These are phyloP conservation scores for Aspergillus tanneri DNA, from an alignment of 2,329 filamentous ascomycete genomes.

Conservation along the genomic window DNA sequence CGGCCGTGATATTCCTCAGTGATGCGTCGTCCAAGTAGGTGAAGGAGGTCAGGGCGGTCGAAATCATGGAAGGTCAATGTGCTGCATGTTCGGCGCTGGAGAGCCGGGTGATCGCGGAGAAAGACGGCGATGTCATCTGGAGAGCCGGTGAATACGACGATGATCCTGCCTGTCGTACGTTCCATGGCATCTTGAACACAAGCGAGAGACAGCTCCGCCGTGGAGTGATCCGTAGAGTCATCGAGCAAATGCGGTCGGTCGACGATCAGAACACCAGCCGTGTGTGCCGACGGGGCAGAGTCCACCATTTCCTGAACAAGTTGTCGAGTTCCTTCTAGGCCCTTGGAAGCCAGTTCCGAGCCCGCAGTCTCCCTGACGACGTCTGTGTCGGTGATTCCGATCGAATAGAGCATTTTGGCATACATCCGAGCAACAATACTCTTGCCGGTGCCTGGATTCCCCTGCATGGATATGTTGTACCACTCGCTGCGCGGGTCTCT, in stretches of 20 bases:
- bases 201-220: conserved; percentile 12
- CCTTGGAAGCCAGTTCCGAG: conserved; percentile 14
- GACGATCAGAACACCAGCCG: conserved; percentile 17
- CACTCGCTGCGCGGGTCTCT: conserved; percentile 21
- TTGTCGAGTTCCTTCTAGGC: conserved; percentile 9
- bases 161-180: conserved; percentile 12
- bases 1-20: conserved; percentile 15
- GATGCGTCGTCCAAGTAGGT: conserved; percentile 15
- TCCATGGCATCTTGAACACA: conserved; percentile 18
- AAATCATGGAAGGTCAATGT: conserved; percentile 20
- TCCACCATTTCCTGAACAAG: conserved; percentile 14
- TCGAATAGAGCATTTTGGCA: conserved; percentile 21
- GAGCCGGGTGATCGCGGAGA: conserved; percentile 13
- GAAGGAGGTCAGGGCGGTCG: conserved; percentile 14
- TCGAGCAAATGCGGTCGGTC: conserved; percentile 14
- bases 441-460: conserved; percentile 23
- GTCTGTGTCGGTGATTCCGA: conserved; percentile 17
- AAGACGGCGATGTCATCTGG: conserved; percentile 12
- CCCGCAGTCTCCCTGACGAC: conserved; percentile 16
- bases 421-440: conserved; percentile 20
- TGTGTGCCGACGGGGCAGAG: conserved; percentile 6
- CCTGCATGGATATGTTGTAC: conserved; percentile 22
- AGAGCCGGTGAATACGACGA: conserved; percentile 18
- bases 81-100: conserved; percentile 19
- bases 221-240: conserved; percentile 1